Evolutionary conservation across 2,329 filamentous ascomycete genomes (phyloP), one percentile per base, ranked within the genome.

Genomic region (Macrophomina tecta): DNA sequence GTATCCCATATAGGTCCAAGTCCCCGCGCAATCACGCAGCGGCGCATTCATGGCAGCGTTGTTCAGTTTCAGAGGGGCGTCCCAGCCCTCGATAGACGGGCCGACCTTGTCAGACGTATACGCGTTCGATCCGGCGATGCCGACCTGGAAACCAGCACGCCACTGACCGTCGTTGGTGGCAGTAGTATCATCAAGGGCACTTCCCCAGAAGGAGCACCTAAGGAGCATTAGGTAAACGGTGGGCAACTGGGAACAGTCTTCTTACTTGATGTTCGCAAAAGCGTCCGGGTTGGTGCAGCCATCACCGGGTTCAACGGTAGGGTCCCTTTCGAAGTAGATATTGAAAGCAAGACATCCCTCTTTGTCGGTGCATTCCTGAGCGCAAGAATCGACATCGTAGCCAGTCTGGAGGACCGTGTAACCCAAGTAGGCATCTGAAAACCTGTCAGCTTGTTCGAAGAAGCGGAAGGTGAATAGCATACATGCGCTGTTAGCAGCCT

Each of bases 31-130:
- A 14, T 64, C 61, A 6, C 42, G 16, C 2, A 64, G 48, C 1
- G 73, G 75, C 2, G 75, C 75, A 36, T 75, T 70, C 49, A 78
- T 76, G 40, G 74, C 73, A 45, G 68, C 69, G 30, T 72, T 73
- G 18, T 65, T 68, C 16, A 64, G 48, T n/a, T 16, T 38, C 69
- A 66, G 68, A 67, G 51, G 58, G 55, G 8, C 38, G 58, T 56
- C 40, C 62, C n/a, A 36, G 67, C 70, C 70, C 8, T 18, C n/a
- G n/a, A 61, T 23, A 5, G 42, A 7, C 3, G 32, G 28, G 4
- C 42, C 45, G 18, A 66, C n/a, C 42, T 56, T 32, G 40, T 48
- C 12, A 4, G 42, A 49, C 2, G 45, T 48, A 55, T 74, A 73
- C n/a, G 68, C 71, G 40, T 72, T 73, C 38, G 65, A 68, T 12